Evolutionary conservation across 257 asterid genomes (phyloP).

Genomic region (Cinchona pubescens): DNA sequence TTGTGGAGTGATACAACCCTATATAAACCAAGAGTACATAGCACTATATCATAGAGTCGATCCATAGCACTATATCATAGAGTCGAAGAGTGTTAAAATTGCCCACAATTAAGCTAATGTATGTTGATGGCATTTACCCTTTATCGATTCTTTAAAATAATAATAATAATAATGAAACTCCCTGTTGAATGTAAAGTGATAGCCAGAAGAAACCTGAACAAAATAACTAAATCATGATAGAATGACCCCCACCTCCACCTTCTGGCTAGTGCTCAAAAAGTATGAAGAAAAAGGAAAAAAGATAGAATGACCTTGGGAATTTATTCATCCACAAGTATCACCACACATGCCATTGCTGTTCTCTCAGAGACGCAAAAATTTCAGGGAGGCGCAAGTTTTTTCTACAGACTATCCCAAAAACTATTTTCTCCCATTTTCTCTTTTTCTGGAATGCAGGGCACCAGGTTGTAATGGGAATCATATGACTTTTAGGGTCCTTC

Average conservation of each 20-base stretch:
- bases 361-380: constrained; percentile 1
- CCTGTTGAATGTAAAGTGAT: constrained; percentile 1
- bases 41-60: too few species aligned
- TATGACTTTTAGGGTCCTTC: not conserved
- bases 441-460: not conserved
- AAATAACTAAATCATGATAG: not conserved
- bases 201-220: not conserved
- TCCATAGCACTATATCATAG: too few species aligned
- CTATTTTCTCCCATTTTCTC: not conserved
- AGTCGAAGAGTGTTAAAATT: too few species aligned
- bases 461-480: not conserved
- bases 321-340: not conserved
- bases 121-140: too few species aligned
- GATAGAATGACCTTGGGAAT: not conserved
- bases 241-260: not conserved
- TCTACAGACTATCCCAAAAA: not conserved
- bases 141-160: too few species aligned
- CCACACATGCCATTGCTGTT: not conserved
- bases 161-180: too few species aligned
- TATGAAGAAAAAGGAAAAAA: not conserved
- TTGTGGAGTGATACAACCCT: too few species aligned
- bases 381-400: not conserved
- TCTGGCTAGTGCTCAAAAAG: not conserved
- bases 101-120: too few species aligned
- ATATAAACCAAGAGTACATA: too few species aligned